Base-by-base conservation (phyloP, 139 green algal species). In the Chlamydomonas sp. region DNA sequence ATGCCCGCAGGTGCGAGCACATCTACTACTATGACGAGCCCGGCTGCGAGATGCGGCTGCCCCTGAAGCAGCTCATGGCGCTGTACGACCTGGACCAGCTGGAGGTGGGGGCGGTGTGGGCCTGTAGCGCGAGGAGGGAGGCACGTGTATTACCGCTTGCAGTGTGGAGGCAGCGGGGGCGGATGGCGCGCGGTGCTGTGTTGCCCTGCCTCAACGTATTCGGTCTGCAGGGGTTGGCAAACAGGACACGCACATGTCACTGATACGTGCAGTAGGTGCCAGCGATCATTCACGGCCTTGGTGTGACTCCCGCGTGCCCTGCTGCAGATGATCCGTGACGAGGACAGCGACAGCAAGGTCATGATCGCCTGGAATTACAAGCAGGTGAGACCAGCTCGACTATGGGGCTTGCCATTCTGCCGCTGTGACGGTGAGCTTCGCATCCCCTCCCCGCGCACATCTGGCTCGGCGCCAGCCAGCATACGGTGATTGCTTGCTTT, bases 11-110 rank as follows among this genome's bases (percentile, higher is more conserved):
- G 82, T 82, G 73, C 49, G 83, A 88, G 73, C 73, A 76, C 31
- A 31, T 31, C 5, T 88, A 88, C 83, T 88, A 88, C 74, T 88
- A 82, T 4, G 83, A 88, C 3, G 83, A 81, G 15, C 63, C 62
- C 6, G 63, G 49, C 17, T 77, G 62, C 18, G 61, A 16, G 12
- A 75, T 88, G 83, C 62, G 83, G 74, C 16, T 81, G 31, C 83
- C 83, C 0, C 14, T 82, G 31, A 31, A 81, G 15, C 71, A 76
- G 63, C 63, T 88, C 12, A 81, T 88, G 83, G 15, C 3, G 16
- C 83, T 88, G 49, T 88, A 80, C 62, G 62, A 67, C 1, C 63
- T 88, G 73, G 73, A 67, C 18, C 10, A 66, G 4, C 59, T 88
- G 7, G 14, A 63, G 83, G 83, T 88, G 15, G 18, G 14, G 18